Percentiles rank a stretch among this genome's conserved stretches.
phyloP scores from a whole-genome alignment of 768 basidiomycete genomes.

The Scleroderma citrinum region DNA sequence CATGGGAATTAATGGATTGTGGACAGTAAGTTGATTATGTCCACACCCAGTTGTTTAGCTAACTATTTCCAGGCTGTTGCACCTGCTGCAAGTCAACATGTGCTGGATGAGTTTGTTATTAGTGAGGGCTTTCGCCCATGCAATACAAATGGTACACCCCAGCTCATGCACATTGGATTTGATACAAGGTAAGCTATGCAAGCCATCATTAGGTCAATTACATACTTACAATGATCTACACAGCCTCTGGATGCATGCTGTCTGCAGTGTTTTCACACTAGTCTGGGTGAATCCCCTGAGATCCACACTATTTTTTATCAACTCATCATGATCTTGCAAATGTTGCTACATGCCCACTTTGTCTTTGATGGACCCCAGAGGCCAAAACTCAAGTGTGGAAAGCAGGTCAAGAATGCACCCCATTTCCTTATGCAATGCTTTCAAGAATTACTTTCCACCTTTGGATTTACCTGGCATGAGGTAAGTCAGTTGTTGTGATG shows the following conservation, averaged over 20 bases:
- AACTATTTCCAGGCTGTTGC: too few species aligned
- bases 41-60: too few species aligned
- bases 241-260: too few species aligned
- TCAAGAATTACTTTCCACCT: conserved; percentile 31
- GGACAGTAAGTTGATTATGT: too few species aligned
- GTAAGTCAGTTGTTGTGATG: conserved; percentile 5
- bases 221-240: too few species aligned
- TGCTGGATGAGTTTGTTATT: too few species aligned
- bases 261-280: conserved; percentile 17
- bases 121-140: too few species aligned
- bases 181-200: conserved; percentile 37
- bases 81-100: too few species aligned
- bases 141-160: conserved; percentile 29
- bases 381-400: conserved; percentile 37
- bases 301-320: background rate
- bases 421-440: conserved; percentile 22
- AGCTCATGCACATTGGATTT: conserved; percentile 43
- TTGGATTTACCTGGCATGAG: conserved; percentile 34
- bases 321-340: background rate
- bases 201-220: conserved; percentile 16
- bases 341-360: conserved; percentile 14
- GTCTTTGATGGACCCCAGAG: conserved; percentile 47
- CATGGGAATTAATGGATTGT: too few species aligned
- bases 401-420: conserved; percentile 24
- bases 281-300: background rate